phyloP scores from a whole-genome alignment of 2,329 filamentous ascomycete genomes.

The Shiraia bambusicola region DNA sequence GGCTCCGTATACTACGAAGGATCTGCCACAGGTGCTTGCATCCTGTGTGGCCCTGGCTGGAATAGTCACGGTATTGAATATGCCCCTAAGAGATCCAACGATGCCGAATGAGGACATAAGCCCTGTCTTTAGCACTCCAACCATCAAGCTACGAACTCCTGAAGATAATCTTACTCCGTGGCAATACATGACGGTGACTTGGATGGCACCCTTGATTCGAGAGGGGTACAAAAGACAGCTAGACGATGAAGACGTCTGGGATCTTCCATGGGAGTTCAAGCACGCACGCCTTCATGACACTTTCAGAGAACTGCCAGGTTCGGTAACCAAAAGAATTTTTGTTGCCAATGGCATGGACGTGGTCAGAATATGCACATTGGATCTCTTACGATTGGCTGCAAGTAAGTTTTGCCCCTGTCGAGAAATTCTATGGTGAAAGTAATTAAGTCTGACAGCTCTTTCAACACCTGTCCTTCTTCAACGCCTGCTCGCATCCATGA shows the following conservation, averaged over 20 bases:
- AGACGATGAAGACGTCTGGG: constrained; percentile 79
- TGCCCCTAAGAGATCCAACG: constrained; percentile 67
- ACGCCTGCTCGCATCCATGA: constrained; percentile 67
- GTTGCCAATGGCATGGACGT: constrained; percentile 79
- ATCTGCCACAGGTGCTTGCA: constrained; percentile 35
- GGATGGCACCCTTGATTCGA: constrained; percentile 74
- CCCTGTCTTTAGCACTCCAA: constrained; percentile 57
- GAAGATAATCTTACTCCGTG: constrained; percentile 79
- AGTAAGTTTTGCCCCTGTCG: constrained; percentile 42
- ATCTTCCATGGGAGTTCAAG: constrained; percentile 77
- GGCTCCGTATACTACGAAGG: constrained; percentile 30
- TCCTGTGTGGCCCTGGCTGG: constrained; percentile 50
- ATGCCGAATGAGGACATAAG: constrained; percentile 61
- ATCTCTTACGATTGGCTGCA: constrained; percentile 62
- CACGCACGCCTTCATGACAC: constrained; percentile 72
- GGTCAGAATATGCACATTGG: constrained; percentile 65
- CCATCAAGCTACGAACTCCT: constrained; percentile 64
- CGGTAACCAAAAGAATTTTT: constrained; percentile 68
- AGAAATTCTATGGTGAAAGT: background rate
- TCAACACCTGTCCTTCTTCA: constrained; percentile 70
- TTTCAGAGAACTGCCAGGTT: constrained; percentile 72
- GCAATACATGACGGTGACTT: constrained; percentile 82
- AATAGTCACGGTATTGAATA: constrained; percentile 60
- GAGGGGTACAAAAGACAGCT: constrained; percentile 66
- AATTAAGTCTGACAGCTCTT: constrained; percentile 21